phyloP scores from a whole-genome alignment of 2,329 filamentous ascomycete genomes.

The Chaetomiaceae sp. region DNA sequence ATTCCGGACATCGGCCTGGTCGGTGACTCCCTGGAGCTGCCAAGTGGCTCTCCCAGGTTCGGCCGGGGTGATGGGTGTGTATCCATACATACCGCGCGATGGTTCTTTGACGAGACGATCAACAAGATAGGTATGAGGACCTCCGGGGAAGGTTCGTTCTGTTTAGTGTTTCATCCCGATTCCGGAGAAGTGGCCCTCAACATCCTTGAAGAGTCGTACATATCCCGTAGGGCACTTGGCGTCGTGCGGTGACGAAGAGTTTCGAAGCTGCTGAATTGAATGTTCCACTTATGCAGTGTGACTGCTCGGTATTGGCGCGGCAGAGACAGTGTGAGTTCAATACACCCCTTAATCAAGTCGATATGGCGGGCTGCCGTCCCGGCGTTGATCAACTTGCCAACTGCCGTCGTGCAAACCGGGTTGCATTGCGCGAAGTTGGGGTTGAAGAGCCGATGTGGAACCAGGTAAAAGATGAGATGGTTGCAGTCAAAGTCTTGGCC shows the following conservation, averaged over 20 bases:
- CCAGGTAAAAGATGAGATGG: background rate
- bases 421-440: slow-evolving; percentile 5
- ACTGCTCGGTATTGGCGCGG: background rate
- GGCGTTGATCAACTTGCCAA: slow-evolving; percentile 2
- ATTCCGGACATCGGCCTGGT: too few species aligned
- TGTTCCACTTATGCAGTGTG: too few species aligned
- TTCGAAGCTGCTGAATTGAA: too few species aligned
- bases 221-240: too few species aligned
- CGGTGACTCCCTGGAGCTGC: too few species aligned
- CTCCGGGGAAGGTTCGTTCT: background rate
- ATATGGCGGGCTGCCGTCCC: background rate
- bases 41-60: background rate
- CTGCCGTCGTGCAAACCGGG: slow-evolving; percentile 5
- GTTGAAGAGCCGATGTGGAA: background rate
- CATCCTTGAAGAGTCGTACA: background rate
- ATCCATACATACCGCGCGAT: background rate
- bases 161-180: background rate
- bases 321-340: background rate
- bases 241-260: too few species aligned
- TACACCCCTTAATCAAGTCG: slow-evolving; percentile 9
- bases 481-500: background rate
- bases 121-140: too few species aligned
- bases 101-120: too few species aligned
- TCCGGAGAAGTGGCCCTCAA: background rate
- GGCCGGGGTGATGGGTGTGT: slow-evolving; percentile 1